These are phyloP conservation scores for Fusarium austroafricanum DNA, from an alignment of 2,329 filamentous ascomycete genomes.

Conservation along the genomic window DNA sequence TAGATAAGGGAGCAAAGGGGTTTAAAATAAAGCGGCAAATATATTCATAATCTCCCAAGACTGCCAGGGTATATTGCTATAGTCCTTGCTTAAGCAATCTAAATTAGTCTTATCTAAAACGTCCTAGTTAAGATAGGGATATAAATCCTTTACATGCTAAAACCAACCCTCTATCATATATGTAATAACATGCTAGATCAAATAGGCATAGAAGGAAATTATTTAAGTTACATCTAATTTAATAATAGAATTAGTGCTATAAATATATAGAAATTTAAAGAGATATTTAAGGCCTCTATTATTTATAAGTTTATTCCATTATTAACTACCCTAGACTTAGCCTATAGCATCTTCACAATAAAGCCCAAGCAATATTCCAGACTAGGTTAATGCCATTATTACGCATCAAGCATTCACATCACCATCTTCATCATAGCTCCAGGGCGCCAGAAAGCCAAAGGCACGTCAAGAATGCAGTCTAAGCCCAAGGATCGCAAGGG, in stretches of 20 bases:
- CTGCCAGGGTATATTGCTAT: neutral
- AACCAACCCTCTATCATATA: neutral
- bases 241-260: neutral
- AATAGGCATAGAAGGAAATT: neutral
- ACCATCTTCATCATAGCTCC: neutral
- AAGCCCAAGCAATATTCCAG: neutral
- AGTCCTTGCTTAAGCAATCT: neutral
- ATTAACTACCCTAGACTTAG: neutral
- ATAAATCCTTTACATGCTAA: no score
- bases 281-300: neutral
- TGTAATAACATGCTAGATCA: neutral
- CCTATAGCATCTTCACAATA: neutral
- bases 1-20: neutral
- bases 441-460: neutral
- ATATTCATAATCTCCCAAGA: neutral
- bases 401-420: neutral
- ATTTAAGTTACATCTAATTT: neutral
- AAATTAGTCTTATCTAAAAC: neutral
- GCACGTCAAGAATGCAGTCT: neutral
- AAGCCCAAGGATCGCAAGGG: neutral
- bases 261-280: neutral
- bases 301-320: neutral
- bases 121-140: no score
- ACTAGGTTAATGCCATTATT: neutral
- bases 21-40: neutral